These are phyloP conservation scores for Cryptococcus maquisensis DNA, from an alignment of 1,284 basidiomycete genomes.

Conservation along the genomic window DNA sequence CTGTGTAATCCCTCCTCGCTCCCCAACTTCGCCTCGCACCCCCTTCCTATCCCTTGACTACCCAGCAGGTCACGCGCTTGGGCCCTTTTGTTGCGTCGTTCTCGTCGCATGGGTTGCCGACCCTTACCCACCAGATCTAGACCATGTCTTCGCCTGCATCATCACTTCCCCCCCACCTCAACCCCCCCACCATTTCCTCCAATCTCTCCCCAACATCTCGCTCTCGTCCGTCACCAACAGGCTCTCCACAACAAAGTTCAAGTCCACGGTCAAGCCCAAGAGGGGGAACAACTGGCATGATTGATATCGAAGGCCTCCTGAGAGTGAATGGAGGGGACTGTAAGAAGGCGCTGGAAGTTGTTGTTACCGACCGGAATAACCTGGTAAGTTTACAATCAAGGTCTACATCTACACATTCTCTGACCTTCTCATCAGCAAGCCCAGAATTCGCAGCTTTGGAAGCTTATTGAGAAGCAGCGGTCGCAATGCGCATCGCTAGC, in stretches of 20 bases:
- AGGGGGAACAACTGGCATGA: conserved; percentile 16
- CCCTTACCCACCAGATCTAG: no score
- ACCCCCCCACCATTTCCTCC: conserved; percentile 8
- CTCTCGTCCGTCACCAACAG: conserved; percentile 13
- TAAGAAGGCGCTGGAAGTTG: conserved; percentile 65
- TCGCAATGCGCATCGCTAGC: conserved; percentile 36
- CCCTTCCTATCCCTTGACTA: no score
- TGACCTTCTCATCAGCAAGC: no score
- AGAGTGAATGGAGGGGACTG: conserved; percentile 41
- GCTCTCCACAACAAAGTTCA: conserved; percentile 18
- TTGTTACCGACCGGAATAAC: conserved; percentile 69
- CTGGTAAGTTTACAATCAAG: conserved; percentile 45
- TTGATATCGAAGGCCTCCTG: conserved; percentile 34
- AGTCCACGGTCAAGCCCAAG: conserved; percentile 32
- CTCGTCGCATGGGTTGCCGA: no score
- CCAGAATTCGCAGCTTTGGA: conserved; percentile 87
- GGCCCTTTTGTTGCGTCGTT: no score
- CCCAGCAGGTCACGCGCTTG: neutral
- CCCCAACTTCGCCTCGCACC: no score
- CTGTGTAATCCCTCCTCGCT: no score
- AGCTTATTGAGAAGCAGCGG: conserved; percentile 78
- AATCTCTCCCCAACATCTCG: conserved; percentile 11
- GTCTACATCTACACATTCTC: no score
- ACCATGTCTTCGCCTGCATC: conserved; percentile 7
- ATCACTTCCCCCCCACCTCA: conserved; percentile 21